Base-by-base conservation (phyloP, 2,329 filamentous ascomycete species). In the Meredithiella fracta region DNA sequence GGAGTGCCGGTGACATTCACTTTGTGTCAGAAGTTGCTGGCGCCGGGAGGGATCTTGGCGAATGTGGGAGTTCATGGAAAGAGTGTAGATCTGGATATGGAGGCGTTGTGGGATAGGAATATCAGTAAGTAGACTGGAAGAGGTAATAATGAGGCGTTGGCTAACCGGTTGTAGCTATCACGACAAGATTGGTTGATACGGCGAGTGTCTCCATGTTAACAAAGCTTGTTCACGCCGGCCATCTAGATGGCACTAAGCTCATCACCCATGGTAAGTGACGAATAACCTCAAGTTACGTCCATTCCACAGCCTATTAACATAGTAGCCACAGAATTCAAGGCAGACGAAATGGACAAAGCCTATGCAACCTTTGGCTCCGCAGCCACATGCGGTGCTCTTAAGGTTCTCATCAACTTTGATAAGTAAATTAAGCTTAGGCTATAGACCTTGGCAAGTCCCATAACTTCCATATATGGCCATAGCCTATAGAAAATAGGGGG, bases 1-100 rank as follows among this genome's bases (percentile, higher is more conserved):
- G 77, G 77, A 1, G 66, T 76, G 7, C 73, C 74, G 0, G 68
- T 67, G 0, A 78, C 73, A 0, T 78, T 80, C 61, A 67, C 73
- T 15, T 64, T 78, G 44, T 74, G 72, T 54, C 76, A 80, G 63
- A 66, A 72, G 6, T 62, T 81, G 23, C 69, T 80, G 8, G 76
- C 73, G 0, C 66, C 72, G 0, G 77, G 76, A 1, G 77, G 75
- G 3, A 66, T 68, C 0, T 72, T 80, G 59, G 77, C 76, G 3
- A 80, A 79, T 61, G 69, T 80, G 1, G 77, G 77, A 7, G 77
- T 80, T 5, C 76, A 79, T 61, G 77, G 77, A 0, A 69, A 66
- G n/a, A 72, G 70, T 50, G 76, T 72, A 0, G 67, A 73, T 55
- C 64, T 80, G 42, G 70, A 76, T 40, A 66, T 80, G 14, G 72